phyloP scores from a whole-genome alignment of 2,329 filamentous ascomycete species.

The Sporothrix schenckii region DNA sequence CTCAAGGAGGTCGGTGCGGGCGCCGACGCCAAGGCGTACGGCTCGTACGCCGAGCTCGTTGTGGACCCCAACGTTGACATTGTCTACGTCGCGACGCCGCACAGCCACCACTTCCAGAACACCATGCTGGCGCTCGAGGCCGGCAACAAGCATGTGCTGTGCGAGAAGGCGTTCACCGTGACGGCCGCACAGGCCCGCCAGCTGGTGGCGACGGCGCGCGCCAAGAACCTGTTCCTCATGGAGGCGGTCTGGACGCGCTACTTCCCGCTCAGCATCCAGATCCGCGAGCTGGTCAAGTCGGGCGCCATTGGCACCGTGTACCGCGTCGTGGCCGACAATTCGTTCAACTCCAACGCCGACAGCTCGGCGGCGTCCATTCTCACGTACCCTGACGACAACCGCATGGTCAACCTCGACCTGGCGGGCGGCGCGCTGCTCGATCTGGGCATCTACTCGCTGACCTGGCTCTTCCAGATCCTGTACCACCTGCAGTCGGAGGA shows the following conservation, averaged over 20 bases:
- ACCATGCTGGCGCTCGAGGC: constrained; percentile 79
- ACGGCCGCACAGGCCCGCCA: constrained; percentile 75
- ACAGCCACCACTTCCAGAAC: constrained; percentile 93
- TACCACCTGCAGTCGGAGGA: constrained; percentile 71
- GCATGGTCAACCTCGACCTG: constrained; percentile 80
- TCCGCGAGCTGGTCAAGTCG: constrained; percentile 64
- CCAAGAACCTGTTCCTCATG: constrained; percentile 77
- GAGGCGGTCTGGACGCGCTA: constrained; percentile 89
- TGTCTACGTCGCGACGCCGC: constrained; percentile 85
- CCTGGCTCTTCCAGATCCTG: constrained; percentile 87
- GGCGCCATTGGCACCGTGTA: constrained; percentile 64
- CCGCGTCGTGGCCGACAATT: constrained; percentile 63
- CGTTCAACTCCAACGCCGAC: constrained; percentile 60
- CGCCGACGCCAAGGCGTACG: constrained; percentile 67
- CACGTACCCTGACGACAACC: constrained; percentile 63
- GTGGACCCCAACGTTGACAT: constrained; percentile 79
- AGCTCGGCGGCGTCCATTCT: constrained; percentile 49
- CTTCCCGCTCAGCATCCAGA: constrained; percentile 79
- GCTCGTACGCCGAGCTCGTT: constrained; percentile 80
- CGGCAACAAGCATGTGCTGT: constrained; percentile 79
- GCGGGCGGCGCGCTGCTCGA: constrained; percentile 83
- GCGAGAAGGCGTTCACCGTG: constrained; percentile 88
- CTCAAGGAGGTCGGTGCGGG: constrained; percentile 71
- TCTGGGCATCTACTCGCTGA: constrained; percentile 84
- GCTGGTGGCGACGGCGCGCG: constrained; percentile 70